Evolutionary conservation across 2,329 filamentous ascomycete species (phyloP), one percentile per base, ranked within the genome.

Genomic region (Fusarium oxysporum): DNA sequence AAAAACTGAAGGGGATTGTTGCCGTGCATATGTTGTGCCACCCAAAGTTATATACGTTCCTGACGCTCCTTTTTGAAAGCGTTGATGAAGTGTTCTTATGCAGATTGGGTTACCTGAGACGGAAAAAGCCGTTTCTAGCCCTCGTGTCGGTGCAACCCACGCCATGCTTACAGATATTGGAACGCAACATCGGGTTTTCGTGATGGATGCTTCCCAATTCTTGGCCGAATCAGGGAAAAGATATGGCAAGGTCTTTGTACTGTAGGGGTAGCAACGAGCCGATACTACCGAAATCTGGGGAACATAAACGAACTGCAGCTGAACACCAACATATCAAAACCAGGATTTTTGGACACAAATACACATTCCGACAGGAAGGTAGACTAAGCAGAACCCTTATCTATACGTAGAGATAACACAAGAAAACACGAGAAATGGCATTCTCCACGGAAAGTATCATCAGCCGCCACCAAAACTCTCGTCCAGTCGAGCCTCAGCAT

Each of bases 11-110:
- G 48, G 50, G 47, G 53, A 47, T 21, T 62, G 55, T 16, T 38
- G 45, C 32, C 60, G 28, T 64, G 62, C 74, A 71, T 65, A 76
- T 74, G 69, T 50, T 40, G 71, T 75, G 57, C 30, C 38, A 69
- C 71, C 40, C 21, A 19, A 21, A 17, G 10, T 14, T 13, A 28
- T 50, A 30, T 33, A 62, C 41, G 37, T 54, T 51, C 62, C 65
- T 68, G 65, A 32, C 38, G 32, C 43, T n/a, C 38, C 53, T 30
- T 41, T n/a, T 44, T 16, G 35, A 57, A 32, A 23, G 37, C 47
- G 28, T 14, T 35, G 35, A 32, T 62, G 55, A 40, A 44, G 41
- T 62, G 43, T 28, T 40, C 38, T 37, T 38, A 64, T 65, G 59
- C 35, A 64, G 62, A 30, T 28, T 50, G 25, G 44, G 53, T 51